Conservation (phyloP, 2,329 filamentous ascomycete species). For the Aspergillus candidus region DNA sequence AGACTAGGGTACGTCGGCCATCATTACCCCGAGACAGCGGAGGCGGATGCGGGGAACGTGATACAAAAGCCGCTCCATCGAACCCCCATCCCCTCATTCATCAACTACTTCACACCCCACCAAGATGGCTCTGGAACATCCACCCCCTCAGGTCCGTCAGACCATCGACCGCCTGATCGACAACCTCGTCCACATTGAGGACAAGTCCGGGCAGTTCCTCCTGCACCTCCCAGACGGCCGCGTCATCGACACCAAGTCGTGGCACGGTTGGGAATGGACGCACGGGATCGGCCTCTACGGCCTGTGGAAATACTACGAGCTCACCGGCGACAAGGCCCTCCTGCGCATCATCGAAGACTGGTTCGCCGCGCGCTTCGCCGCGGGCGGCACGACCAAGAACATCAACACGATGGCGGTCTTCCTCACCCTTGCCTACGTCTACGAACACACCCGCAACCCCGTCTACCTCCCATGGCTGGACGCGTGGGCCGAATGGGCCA, state of each 20-base stretch:
- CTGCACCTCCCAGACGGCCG: slow-evolving; percentile 65
- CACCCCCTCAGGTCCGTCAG: slow-evolving; percentile 41
- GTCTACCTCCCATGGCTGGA: slow-evolving; percentile 73
- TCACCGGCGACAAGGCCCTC: slow-evolving; percentile 57
- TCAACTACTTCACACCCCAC: too few species aligned
- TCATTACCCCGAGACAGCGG: too few species aligned
- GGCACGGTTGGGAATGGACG: slow-evolving; percentile 71
- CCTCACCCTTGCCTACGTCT: slow-evolving; percentile 68
- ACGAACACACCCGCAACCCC: slow-evolving; percentile 64
- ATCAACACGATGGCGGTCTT: slow-evolving; percentile 81
- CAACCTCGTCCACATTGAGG: slow-evolving; percentile 71
- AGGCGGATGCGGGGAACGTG: too few species aligned
- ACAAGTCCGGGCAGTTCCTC: slow-evolving; percentile 68
- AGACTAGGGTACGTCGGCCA: too few species aligned
- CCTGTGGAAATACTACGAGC: slow-evolving; percentile 72
- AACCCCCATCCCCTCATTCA: too few species aligned
- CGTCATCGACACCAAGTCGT: slow-evolving; percentile 77
- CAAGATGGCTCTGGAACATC: too few species aligned
- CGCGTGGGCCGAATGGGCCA: slow-evolving; percentile 75
- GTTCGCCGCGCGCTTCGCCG: slow-evolving; percentile 63
- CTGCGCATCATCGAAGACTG: slow-evolving; percentile 65
- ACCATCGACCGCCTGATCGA: slow-evolving; percentile 62
- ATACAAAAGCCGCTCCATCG: too few species aligned
- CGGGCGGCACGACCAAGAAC: slow-evolving; percentile 72
- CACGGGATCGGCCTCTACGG: slow-evolving; percentile 76